Base-by-base conservation (phyloP, 768 basidiomycete genomes). In the Trametopsis cervina region DNA sequence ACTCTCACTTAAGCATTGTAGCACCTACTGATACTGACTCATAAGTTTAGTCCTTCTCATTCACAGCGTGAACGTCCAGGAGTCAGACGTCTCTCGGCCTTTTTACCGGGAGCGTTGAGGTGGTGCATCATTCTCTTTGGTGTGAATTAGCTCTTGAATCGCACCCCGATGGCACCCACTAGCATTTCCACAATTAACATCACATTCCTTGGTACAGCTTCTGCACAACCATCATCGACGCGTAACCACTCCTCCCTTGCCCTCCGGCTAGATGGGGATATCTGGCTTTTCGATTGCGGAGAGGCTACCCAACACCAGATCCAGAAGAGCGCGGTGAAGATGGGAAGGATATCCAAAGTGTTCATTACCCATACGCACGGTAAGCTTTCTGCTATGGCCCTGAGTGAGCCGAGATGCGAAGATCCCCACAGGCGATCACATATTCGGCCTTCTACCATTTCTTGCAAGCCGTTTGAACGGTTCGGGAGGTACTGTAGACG, bases 331-430 rank as follows among this genome's bases (percentile, higher is more conserved):
- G 55, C 47, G 1, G 72, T 92, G n/a, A 85, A 80, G 63, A 84
- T 89, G 81, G 83, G 87, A 24, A 82, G 64, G 59, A 83, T 92
- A 41, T 74, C 77, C 50, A 90, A 89, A 63, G 78, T 94, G 22
- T 91, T 92, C 62, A 80, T 93, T 51, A 92, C 91, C 1, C 91
- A 94, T 66, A 85, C 85, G 0, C 91, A 93, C 66, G 89, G 90
- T 88, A 47, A 26, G 69, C 57, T 21, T 11, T 7, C 6, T 24
- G 15, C 17, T 13, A 21, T 11, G 22, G 39, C 25, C 2, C 10
- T 23, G 17, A 13, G 18, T 20, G 20, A 20, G 3, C n/a, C 6
- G 17, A 1, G 13, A 25, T 37, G n/a, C 9, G 24, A 18, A 38
- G 26, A 45, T 44, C 24, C 18, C n/a, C 43, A 25, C 58, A 89